A percentile compares a stretch with the other conserved stretches of the same genome.
These are phyloP conservation scores for Drechslerella stenobrocha DNA, from an alignment of 2,329 filamentous ascomycete genomes.

Conservation along the genomic window DNA sequence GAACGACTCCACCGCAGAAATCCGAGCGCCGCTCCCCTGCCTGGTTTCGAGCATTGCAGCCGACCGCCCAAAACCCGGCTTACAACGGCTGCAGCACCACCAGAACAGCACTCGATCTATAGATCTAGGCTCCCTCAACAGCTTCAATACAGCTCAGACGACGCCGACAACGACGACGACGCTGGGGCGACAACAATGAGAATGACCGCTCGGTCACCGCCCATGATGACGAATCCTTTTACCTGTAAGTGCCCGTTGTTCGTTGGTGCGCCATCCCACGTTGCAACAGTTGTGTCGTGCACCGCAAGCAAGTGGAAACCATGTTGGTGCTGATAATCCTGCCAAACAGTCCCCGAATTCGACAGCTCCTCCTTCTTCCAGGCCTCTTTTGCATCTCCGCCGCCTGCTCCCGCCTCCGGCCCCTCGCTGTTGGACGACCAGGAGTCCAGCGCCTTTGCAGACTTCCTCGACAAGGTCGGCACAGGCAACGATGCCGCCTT, in stretches of 20 bases:
- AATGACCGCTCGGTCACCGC: constrained; percentile 48
- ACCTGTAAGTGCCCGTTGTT: constrained; percentile 30
- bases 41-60: constrained; percentile 4
- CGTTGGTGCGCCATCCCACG: constrained; percentile 4
- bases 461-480: constrained; percentile 63
- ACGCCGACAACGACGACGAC: constrained; percentile 10
- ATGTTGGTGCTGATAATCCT: constrained; percentile 10
- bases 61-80: constrained; percentile 33
- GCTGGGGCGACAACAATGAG: constrained; percentile 36
- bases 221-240: constrained; percentile 47
- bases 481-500: constrained; percentile 56
- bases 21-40: background rate
- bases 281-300: background rate
- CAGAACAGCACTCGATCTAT: constrained; percentile 17
- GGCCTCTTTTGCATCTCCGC: constrained; percentile 54
- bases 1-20: background rate
- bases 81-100: constrained; percentile 25
- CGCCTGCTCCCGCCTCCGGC: constrained; percentile 68
- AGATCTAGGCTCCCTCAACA: constrained; percentile 6
- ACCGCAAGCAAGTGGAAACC: too few relatives aligned
- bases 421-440: constrained; percentile 67
- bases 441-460: constrained; percentile 64
- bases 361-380: constrained; percentile 42
- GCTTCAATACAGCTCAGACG: constrained; percentile 4
- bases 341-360: constrained; percentile 44